These are phyloP conservation scores for Chrysopogon serrulatus DNA, from an alignment of 176 grass and related monocot species.

Conservation along the genomic window DNA sequence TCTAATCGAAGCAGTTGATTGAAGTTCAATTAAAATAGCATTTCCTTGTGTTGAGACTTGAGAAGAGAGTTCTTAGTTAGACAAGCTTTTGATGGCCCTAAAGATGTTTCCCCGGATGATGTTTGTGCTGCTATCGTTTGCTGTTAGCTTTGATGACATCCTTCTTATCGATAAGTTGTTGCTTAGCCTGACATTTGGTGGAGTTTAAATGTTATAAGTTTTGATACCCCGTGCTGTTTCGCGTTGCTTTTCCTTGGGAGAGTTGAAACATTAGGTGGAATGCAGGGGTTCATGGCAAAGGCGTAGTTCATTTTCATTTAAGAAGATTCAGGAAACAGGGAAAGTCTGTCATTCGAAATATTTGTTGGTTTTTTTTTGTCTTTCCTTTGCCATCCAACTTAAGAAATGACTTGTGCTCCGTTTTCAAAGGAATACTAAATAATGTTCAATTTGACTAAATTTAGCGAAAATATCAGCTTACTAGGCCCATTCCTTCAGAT, in stretches of 20 bases:
- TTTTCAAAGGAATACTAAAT: neutral
- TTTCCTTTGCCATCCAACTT: neutral
- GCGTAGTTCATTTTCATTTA: neutral
- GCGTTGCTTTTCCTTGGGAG: neutral
- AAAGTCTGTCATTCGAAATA: neutral
- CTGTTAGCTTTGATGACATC: constrained; percentile 3
- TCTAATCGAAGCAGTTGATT: constrained; percentile 29
- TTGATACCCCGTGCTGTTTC: neutral
- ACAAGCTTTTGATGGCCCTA: neutral
- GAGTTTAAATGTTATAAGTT: neutral
- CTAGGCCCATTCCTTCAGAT: too few relatives aligned
- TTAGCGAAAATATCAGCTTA: neutral
- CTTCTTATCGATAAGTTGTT: neutral
- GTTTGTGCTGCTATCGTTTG: constrained; percentile 6
- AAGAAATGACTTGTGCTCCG: neutral
- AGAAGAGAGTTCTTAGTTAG: neutral
- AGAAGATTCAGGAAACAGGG: neutral
- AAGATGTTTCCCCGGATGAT: neutral
- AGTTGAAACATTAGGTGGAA: too few relatives aligned
- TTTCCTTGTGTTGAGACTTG: neutral
- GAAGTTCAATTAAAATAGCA: neutral
- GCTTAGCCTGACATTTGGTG: neutral
- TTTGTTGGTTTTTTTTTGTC: neutral
- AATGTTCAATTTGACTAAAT: neutral
- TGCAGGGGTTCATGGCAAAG: neutral